Evolutionary conservation across 129 eudicot species (phyloP), one percentile per base, ranked within the genome.

Genomic region (Chrysanthemum lavandulifolium): DNA sequence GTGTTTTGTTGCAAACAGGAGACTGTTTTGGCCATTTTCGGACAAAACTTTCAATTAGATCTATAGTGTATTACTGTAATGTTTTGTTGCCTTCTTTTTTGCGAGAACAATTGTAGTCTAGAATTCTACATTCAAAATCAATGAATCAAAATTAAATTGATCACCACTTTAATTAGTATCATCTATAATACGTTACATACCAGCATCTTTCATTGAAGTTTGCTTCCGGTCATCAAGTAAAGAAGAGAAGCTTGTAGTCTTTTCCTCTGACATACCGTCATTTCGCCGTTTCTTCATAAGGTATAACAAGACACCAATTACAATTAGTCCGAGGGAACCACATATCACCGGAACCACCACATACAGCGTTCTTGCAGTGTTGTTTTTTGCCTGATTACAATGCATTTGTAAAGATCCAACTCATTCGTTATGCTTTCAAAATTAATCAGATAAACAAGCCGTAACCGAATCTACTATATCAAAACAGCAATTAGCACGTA

Each of bases 221-320:
- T 18, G 68, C 16, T 31, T 67, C 59, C 21, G 80, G 67, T 60
- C 47, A 14, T 56, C 73, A 76, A 76, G 74, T 47, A 77, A 58
- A 51, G 71, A 58, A 36, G 81, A 77, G 55, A 77, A 77, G 71
- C 81, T 61, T 19, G 36, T 33, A 40, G 54, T 19, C 45, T 61
- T 70, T 5, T 77, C 54, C 61, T 60, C 69, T 51, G 76, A 61
- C 47, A 69, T 13, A 6, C n/a, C 13, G 48, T 69, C 76, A 12
- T 61, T 60, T 13, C 21, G 50, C 52, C 13, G 58, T 15, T 1
- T 76, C 58, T 45, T 67, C 16, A 3, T 57, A 67, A 48, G 58
- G n/a, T 43, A 3, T 50, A 58, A 57, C 80, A 73, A 76, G 36
- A 76, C 7, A 18, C 80, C 68, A 21, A 67, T 47, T 11, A 33